Evolutionary conservation across 306 rosid species (phyloP).

Genomic region (Castanospermum australe): DNA sequence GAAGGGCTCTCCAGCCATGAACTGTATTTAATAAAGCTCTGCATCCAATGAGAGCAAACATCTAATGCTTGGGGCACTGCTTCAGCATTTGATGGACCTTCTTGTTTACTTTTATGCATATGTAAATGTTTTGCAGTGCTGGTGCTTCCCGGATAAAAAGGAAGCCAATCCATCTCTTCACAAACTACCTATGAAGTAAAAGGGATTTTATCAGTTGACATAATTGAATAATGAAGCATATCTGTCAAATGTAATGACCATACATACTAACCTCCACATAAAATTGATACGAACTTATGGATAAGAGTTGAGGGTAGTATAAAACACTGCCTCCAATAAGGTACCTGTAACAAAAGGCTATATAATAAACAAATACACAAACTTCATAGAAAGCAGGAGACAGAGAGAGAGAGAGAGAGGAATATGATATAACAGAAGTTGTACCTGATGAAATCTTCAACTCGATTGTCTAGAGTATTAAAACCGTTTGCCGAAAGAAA

Average conservation of each 20-base stretch:
- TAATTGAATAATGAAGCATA: conserved; percentile 1
- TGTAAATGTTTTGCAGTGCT: conserved; percentile 41
- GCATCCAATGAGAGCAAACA: conserved; percentile 76
- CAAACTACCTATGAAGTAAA: conserved; percentile 57
- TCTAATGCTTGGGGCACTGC: conserved; percentile 54
- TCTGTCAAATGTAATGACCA: conserved; percentile 16
- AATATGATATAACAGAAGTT: conserved; percentile 24
- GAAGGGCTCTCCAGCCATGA: conserved; percentile 67
- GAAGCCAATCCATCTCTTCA: conserved; percentile 84
- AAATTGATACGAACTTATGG: conserved; percentile 92
- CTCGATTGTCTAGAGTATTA: conserved; percentile 59
- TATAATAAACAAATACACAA: conserved; percentile 29
- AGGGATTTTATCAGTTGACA: conserved; percentile 9
- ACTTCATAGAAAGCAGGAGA: conserved; percentile 22
- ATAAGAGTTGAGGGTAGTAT: conserved; percentile 93
- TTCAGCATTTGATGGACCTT: conserved; percentile 63
- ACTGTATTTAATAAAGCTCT: conserved; percentile 69
- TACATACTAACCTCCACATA: conserved; percentile 86
- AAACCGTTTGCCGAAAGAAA: conserved; percentile 80
- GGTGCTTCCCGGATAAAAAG: conserved; percentile 52
- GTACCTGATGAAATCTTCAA: conserved; percentile 87
- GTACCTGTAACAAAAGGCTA: conserved; percentile 56
- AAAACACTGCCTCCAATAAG: conserved; percentile 95
- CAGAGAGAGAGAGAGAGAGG: not conserved
- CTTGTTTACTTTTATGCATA: conserved; percentile 51